Conservation (phyloP, 306 rosid genomes). For the Abrus precatorius region DNA sequence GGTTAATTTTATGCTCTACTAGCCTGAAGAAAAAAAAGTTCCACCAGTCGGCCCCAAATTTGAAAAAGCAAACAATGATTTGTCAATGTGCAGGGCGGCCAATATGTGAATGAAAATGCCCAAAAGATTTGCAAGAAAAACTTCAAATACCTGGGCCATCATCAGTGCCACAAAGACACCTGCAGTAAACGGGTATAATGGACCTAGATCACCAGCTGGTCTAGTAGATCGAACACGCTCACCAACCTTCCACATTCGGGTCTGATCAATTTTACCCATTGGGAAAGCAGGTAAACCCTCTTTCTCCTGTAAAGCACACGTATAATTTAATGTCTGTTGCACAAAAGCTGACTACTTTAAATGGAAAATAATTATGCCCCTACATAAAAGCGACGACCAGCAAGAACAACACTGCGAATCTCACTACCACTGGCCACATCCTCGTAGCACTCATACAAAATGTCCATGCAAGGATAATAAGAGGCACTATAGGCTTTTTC, state of each 20-base stretch:
- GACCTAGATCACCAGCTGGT: constrained; percentile 94
- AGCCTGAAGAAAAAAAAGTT: background rate
- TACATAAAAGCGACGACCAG: constrained; percentile 95
- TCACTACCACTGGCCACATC: constrained; percentile 95
- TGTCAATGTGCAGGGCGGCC: background rate
- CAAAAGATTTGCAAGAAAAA: constrained; percentile 7
- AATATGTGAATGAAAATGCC: background rate
- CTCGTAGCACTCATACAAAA: constrained; percentile 96
- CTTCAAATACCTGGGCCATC: constrained; percentile 91
- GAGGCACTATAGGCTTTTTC: constrained; percentile 97
- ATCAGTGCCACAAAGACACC: constrained; percentile 97
- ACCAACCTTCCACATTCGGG: constrained; percentile 99
- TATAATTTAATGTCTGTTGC: constrained; percentile 1
- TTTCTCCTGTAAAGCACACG: constrained; percentile 76
- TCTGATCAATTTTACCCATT: constrained; percentile 98
- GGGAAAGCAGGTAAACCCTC: constrained; percentile 98
- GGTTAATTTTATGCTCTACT: background rate
- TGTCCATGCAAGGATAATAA: constrained; percentile 94
- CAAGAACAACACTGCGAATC: constrained; percentile 96
- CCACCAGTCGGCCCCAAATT: background rate
- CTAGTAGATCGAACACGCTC: constrained; percentile 82
- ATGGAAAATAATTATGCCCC: constrained; percentile 33
- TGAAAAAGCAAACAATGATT: background rate
- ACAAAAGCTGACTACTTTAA: background rate
- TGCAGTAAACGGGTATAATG: constrained; percentile 89